Percentiles rank a stretch among this genome's conserved stretches.
phyloP scores from a whole-genome alignment of 306 rosid species.

The Dryas alaskensis region DNA sequence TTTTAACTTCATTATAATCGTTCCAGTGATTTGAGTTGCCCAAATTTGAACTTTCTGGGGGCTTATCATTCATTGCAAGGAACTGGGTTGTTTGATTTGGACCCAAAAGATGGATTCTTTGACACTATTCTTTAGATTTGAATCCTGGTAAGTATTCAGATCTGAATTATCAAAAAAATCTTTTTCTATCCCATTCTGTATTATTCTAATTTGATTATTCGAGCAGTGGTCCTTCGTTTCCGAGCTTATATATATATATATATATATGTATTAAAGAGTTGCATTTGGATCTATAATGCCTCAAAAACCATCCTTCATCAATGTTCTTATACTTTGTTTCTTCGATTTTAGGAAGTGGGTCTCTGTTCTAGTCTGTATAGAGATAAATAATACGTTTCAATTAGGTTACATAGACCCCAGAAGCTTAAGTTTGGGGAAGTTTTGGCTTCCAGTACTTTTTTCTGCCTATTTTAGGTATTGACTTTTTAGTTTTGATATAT shows the following conservation, averaged over 20 bases:
- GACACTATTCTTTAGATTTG: constrained; percentile 38
- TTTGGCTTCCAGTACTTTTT: not conserved
- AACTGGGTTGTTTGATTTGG: constrained; percentile 42
- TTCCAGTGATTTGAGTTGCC: constrained; percentile 20
- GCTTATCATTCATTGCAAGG: constrained; percentile 27
- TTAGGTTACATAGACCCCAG: constrained; percentile 3
- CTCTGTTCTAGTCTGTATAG: not conserved
- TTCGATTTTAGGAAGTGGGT: constrained; percentile 2
- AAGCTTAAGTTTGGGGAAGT: not conserved
- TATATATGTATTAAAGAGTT: constrained; percentile 12
- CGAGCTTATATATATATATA: constrained; percentile 10
- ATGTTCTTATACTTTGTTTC: constrained; percentile 8
- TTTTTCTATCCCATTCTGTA: constrained; percentile 5
- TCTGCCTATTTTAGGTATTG: not conserved
- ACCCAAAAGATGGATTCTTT: constrained; percentile 35
- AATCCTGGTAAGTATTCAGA: constrained; percentile 62
- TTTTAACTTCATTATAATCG: constrained; percentile 27
- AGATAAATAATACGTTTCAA: constrained; percentile 6
- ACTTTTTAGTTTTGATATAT: not conserved
- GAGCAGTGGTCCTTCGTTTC: constrained; percentile 19
- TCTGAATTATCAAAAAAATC: constrained; percentile 50
- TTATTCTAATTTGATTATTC: constrained; percentile 15
- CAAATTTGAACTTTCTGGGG: constrained; percentile 22
- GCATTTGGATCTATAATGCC: constrained; percentile 36
- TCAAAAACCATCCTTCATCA: constrained; percentile 5